Evolutionary conservation across 768 basidiomycete species (phyloP).

Genomic region (Lactarius hengduanensis): DNA sequence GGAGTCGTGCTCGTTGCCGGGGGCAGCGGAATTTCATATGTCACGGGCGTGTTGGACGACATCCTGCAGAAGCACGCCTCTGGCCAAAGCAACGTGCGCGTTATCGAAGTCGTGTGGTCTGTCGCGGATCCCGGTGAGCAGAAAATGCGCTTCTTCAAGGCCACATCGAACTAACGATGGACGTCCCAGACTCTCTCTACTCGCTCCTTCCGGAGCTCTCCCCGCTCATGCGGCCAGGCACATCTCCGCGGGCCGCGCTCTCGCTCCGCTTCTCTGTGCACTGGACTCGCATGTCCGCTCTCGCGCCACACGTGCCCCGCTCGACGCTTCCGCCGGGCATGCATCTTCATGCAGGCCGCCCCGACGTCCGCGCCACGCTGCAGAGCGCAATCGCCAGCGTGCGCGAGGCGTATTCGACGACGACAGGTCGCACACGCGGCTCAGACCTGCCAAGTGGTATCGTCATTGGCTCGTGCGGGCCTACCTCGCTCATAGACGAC

Average conservation of each 20-base stretch:
- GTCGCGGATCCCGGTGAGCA: constrained; percentile 44
- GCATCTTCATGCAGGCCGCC: constrained; percentile 34
- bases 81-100: constrained; percentile 40
- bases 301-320: constrained; percentile 26
- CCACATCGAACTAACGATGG: constrained; percentile 24
- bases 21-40: constrained; percentile 61
- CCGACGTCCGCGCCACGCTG: constrained; percentile 31
- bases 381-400: constrained; percentile 31
- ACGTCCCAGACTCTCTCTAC: constrained; percentile 35
- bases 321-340: constrained; percentile 34
- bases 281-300: constrained; percentile 43
- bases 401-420: constrained; percentile 27
- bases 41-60: constrained; percentile 49
- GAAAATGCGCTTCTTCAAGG: not conserved
- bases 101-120: constrained; percentile 56
- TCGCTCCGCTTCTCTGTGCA: constrained; percentile 43
- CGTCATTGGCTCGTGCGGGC: constrained; percentile 46
- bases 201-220: constrained; percentile 41
- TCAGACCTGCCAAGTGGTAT: constrained; percentile 34
- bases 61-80: constrained; percentile 43
- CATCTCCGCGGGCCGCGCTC: constrained; percentile 31
- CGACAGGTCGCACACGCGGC: constrained; percentile 9
- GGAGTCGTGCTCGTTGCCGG: constrained; percentile 56
- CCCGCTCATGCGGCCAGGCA: constrained; percentile 39
- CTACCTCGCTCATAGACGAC: constrained; percentile 41